Conservation (phyloP, 306 rosid genomes). For the Betula pendula region DNA sequence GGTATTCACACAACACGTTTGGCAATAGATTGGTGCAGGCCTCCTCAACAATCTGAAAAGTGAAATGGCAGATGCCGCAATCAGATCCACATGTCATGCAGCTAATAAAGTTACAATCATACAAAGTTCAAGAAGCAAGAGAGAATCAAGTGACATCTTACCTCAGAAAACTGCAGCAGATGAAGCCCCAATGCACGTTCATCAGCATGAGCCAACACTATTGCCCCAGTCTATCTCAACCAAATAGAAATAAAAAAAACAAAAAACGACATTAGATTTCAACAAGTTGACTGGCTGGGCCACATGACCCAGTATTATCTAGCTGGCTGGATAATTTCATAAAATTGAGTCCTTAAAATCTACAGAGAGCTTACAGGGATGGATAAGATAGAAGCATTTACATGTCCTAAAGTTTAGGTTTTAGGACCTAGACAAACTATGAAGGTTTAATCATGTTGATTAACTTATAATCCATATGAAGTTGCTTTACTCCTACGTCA, state of each 20-base stretch:
- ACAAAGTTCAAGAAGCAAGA: constrained; percentile 14
- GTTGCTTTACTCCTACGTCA: too few species aligned
- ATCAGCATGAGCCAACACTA: constrained; percentile 70
- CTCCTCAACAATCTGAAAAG: constrained; percentile 83
- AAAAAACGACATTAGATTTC: constrained; percentile 8
- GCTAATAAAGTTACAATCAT: background rate
- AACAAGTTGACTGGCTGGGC: constrained; percentile 11
- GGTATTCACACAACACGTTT: constrained; percentile 82
- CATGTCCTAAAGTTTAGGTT: background rate
- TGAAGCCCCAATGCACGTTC: constrained; percentile 88
- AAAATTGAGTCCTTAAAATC: background rate
- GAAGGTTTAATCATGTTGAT: background rate
- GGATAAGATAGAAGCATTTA: background rate
- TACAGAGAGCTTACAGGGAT: background rate
- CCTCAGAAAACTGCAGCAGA: constrained; percentile 92
- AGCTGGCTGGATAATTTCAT: background rate
- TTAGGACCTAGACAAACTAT: background rate
- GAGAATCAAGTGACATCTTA: constrained; percentile 28
- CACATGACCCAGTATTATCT: background rate
- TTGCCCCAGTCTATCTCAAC: constrained; percentile 53
- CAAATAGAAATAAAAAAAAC: constrained; percentile 7
- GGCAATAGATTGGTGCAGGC: constrained; percentile 84
- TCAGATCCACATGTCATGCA: constrained; percentile 1
- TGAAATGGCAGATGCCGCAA: constrained; percentile 5
- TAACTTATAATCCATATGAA: background rate